These are phyloP conservation scores for Colletotrichum sp. DNA, from an alignment of 2,329 filamentous ascomycete species.

Conservation along the genomic window DNA sequence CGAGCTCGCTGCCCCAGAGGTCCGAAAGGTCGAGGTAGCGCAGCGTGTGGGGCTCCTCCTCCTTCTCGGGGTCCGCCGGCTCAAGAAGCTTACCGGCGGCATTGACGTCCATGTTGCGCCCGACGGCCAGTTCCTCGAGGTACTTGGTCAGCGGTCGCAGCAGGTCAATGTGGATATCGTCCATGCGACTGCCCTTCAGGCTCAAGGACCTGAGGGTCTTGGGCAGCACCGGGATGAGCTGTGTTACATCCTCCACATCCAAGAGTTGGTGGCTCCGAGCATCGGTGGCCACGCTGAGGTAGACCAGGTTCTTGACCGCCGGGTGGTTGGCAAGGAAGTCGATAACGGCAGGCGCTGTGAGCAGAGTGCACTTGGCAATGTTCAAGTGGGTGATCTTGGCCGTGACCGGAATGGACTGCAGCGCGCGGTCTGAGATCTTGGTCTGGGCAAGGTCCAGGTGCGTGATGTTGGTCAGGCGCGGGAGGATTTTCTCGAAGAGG, in stretches of 20 bases:
- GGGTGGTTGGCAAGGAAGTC: slow-evolving; percentile 76
- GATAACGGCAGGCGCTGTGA: slow-evolving; percentile 71
- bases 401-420: slow-evolving; percentile 73
- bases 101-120: slow-evolving; percentile 67
- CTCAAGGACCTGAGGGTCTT: slow-evolving; percentile 74
- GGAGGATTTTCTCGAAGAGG: slow-evolving; percentile 73
- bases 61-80: slow-evolving; percentile 43
- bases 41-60: slow-evolving; percentile 60
- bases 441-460: slow-evolving; percentile 84
- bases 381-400: slow-evolving; percentile 80
- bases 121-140: slow-evolving; percentile 78
- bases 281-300: slow-evolving; percentile 76
- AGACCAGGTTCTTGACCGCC: slow-evolving; percentile 70
- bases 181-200: slow-evolving; percentile 77
- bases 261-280: slow-evolving; percentile 75
- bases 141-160: slow-evolving; percentile 72
- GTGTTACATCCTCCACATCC: slow-evolving; percentile 67
- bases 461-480: slow-evolving; percentile 72
- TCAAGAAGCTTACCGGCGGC: slow-evolving; percentile 72
- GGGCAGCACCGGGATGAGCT: slow-evolving; percentile 70
- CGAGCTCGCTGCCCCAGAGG: slow-evolving; percentile 66
- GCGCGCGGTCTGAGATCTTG: slow-evolving; percentile 73
- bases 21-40: slow-evolving; percentile 81
- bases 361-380: slow-evolving; percentile 74
- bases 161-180: slow-evolving; percentile 65